These are phyloP conservation scores for Phragmites australis DNA, from an alignment of 176 grass and related monocot species.

Conservation along the genomic window DNA sequence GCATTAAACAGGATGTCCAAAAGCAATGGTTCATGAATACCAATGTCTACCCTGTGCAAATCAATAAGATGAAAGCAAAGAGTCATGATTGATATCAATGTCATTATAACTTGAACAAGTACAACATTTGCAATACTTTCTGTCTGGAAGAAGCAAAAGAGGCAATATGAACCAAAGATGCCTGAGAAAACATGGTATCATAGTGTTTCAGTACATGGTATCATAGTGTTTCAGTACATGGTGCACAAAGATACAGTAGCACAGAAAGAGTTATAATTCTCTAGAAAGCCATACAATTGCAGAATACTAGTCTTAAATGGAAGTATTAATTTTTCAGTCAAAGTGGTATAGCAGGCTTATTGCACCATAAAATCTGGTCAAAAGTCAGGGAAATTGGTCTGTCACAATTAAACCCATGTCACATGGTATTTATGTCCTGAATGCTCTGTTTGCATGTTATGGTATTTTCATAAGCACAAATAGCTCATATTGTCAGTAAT, in stretches of 20 bases:
- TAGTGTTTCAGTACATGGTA: slow-evolving; percentile 1
- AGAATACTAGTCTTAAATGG: slow-evolving; percentile 8
- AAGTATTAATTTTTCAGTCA: neutral
- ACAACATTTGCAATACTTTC: slow-evolving; percentile 21
- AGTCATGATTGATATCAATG: slow-evolving; percentile 19
- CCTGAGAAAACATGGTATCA: slow-evolving; percentile 10
- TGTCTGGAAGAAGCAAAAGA: neutral
- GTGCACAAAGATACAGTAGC: slow-evolving; percentile 14
- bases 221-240: too few relatives aligned
- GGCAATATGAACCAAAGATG: slow-evolving; percentile 19
- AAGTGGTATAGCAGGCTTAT: neutral
- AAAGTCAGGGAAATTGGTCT: slow-evolving; percentile 15
- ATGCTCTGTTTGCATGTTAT: slow-evolving; percentile 7
- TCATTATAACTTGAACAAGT: slow-evolving; percentile 25
- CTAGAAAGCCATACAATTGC: neutral
- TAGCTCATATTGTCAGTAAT: neutral
- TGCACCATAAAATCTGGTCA: slow-evolving; percentile 22
- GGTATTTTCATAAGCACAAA: slow-evolving; percentile 21
- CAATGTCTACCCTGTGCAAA: slow-evolving; percentile 91
- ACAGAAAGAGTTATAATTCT: neutral
- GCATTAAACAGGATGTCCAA: slow-evolving; percentile 89
- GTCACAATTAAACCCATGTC: slow-evolving; percentile 13
- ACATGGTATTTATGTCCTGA: neutral
- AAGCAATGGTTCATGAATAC: slow-evolving; percentile 73
- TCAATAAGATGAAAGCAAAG: slow-evolving; percentile 36